Percentiles rank a stretch among this genome's conserved stretches.
Conservation (phyloP, 1,284 basidiomycete genomes). For the Boletus subluridellus region DNA sequence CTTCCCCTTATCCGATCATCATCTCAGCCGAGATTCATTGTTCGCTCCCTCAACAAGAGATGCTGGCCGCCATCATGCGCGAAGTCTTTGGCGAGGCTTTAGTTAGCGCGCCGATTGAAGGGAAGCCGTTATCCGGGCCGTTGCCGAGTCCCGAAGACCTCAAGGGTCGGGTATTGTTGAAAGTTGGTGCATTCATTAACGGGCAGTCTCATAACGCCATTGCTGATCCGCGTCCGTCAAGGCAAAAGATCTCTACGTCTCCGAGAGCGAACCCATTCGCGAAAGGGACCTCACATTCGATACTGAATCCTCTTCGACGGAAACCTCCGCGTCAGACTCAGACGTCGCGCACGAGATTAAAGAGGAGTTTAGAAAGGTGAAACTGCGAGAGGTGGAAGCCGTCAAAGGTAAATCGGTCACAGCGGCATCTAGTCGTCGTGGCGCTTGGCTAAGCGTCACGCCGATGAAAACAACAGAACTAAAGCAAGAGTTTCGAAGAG, state of each 20-base stretch:
- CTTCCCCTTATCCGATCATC: constrained; percentile 92
- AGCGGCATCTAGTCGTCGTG: constrained; percentile 1
- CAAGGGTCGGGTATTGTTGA: constrained; percentile 79
- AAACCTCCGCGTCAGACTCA: constrained; percentile 46
- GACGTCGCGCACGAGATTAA: constrained; percentile 30
- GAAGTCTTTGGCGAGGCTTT: constrained; percentile 78
- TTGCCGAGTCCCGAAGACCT: constrained; percentile 89
- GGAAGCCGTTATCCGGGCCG: constrained; percentile 45
- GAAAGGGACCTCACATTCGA: constrained; percentile 41
- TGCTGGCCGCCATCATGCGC: constrained; percentile 75
- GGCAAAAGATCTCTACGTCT: constrained; percentile 62
- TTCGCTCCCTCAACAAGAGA: constrained; percentile 76
- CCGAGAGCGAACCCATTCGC: constrained; percentile 39
- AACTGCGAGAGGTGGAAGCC: constrained; percentile 23
- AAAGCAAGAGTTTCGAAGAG: constrained; percentile 37
- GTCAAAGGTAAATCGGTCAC: constrained; percentile 26
- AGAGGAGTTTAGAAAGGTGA: constrained; percentile 34
- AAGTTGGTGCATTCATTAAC: constrained; percentile 45
- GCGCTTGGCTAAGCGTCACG: constrained; percentile 15
- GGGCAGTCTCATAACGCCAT: neutral
- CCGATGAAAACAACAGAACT: constrained; percentile 23
- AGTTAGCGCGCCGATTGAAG: constrained; percentile 57
- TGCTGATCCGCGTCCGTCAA: constrained; percentile 26
- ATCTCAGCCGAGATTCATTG: constrained; percentile 96
- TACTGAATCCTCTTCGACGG: constrained; percentile 46